These are phyloP conservation scores for Maudiozyma pseudohumilis DNA, from an alignment of 805 yeast genomes.

Conservation along the genomic window DNA sequence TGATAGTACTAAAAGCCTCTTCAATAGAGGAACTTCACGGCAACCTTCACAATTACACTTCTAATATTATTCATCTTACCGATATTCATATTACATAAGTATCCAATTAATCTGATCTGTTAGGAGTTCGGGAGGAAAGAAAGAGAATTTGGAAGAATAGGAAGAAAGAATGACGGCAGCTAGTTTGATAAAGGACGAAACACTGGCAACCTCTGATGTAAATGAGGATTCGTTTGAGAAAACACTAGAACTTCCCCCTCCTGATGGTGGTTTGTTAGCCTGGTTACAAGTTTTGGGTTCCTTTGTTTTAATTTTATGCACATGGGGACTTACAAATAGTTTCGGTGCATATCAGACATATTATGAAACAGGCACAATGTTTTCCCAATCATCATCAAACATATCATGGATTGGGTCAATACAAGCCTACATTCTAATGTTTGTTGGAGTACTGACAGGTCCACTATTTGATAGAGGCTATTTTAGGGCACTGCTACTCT, in stretches of 20 bases:
- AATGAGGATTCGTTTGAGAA: background rate
- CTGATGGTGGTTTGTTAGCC: background rate
- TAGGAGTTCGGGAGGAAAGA: no score
- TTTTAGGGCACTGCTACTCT: background rate
- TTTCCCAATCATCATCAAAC: background rate
- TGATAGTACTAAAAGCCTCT: no score
- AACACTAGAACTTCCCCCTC: background rate
- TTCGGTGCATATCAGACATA: conserved; percentile 1
- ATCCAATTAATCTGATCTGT: no score
- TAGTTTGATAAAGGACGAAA: no score
- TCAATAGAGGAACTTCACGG: no score
- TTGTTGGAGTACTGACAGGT: background rate
- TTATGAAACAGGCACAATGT: background rate
- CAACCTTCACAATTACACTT: no score
- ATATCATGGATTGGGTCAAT: conserved; percentile 1
- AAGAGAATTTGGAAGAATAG: no score
- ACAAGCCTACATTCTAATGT: background rate
- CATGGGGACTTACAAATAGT: conserved; percentile 1
- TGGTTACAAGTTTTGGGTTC: background rate
- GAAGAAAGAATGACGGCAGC: no score
- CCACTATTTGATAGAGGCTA: background rate
- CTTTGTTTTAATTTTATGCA: background rate
- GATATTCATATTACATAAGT: no score
- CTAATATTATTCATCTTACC: no score
- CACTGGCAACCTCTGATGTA: no score